These are phyloP conservation scores for Hanseniaspora thailandica DNA, from an alignment of 805 yeast genomes.

Conservation along the genomic window DNA sequence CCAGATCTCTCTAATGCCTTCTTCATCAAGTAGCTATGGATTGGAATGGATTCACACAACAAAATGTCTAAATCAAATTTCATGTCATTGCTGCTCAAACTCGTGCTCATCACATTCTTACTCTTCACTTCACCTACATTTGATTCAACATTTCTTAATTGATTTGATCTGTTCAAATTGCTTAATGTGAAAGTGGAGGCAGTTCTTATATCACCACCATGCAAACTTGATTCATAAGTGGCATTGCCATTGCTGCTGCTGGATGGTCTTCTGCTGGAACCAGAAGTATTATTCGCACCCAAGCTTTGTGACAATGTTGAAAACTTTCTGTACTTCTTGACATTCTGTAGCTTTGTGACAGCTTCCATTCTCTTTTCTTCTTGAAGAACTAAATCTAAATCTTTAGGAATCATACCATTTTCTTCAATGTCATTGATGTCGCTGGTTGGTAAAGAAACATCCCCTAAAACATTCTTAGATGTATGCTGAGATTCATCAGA, in stretches of 20 bases:
- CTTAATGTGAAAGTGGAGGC: not conserved
- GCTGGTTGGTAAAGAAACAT: not conserved
- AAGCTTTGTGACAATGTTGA: not conserved
- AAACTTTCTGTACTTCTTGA: slow-evolving; percentile 5
- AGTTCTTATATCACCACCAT: not conserved
- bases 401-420: not conserved
- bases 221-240: not conserved
- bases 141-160: not conserved
- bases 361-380: slow-evolving; percentile 14
- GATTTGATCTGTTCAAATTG: not conserved
- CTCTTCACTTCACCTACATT: not conserved
- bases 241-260: slow-evolving; percentile 1
- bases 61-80: slow-evolving; percentile 45
- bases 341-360: slow-evolving; percentile 2
- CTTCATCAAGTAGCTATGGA: slow-evolving; percentile 56
- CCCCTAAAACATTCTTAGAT: not conserved
- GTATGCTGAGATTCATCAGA: not conserved
- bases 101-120: slow-evolving; percentile 27
- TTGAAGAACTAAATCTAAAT: not conserved
- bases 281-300: not conserved
- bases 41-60: slow-evolving; percentile 79
- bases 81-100: slow-evolving; percentile 1
- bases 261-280: slow-evolving; percentile 11
- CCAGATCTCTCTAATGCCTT: slow-evolving; percentile 56
- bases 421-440: not conserved